Evolutionary conservation across 2,329 filamentous ascomycete genomes (phyloP).

Genomic region (Pestalotiopsis sp.): DNA sequence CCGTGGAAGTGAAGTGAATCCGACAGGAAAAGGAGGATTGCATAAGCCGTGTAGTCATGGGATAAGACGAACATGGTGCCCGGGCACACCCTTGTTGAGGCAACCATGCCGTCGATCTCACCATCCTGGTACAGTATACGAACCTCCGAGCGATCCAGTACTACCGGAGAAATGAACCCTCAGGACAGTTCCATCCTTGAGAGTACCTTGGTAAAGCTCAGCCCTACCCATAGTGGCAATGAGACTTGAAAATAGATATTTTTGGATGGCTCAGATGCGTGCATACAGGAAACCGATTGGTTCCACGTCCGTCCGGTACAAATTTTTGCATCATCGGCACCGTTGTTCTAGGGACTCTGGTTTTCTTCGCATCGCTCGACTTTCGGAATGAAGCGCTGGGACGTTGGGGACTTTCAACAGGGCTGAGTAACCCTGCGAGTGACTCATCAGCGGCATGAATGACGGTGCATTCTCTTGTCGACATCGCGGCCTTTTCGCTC

Average conservation of each 20-base stretch:
- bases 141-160: background rate
- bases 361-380: background rate
- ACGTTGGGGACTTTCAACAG: background rate
- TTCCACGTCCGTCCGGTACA: background rate
- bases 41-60: no score
- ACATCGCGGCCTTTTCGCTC: no score
- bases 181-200: no score
- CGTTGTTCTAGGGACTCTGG: background rate
- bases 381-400: background rate
- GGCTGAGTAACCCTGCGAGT: background rate
- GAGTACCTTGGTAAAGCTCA: background rate
- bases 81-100: background rate
- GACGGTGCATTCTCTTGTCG: no score
- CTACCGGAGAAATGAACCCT: no score
- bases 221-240: background rate
- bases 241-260: background rate
- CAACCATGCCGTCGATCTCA: background rate
- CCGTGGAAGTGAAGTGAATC: no score
- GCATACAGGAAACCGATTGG: background rate
- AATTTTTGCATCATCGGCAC: background rate
- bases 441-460: no score
- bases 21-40: no score
- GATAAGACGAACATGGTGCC: background rate
- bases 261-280: background rate
- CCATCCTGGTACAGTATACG: background rate